phyloP scores from a whole-genome alignment of 2,329 filamentous ascomycete genomes.

The Aspergillus unguis region DNA sequence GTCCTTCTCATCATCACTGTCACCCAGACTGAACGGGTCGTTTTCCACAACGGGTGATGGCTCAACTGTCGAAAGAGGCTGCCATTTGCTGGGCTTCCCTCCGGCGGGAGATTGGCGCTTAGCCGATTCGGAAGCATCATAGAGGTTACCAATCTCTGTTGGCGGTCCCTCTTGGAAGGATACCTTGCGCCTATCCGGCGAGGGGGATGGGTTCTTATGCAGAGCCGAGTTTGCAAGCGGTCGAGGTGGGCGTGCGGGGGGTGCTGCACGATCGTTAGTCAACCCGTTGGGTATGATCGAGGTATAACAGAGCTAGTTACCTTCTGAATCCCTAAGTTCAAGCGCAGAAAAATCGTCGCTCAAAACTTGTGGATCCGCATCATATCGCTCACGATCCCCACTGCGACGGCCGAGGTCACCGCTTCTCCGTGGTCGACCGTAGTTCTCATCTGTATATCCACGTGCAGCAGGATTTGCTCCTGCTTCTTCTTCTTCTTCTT shows the following conservation, averaged over 20 bases:
- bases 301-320: constrained; percentile 29
- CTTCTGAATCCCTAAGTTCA: constrained; percentile 61
- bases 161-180: constrained; percentile 62
- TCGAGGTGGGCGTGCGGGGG: constrained; percentile 56
- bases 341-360: constrained; percentile 79
- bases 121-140: constrained; percentile 59
- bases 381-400: constrained; percentile 86
- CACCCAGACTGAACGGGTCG: constrained; percentile 93
- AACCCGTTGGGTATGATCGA: not conserved
- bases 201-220: constrained; percentile 67
- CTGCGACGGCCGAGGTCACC: constrained; percentile 67
- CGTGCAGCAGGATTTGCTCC: constrained; percentile 39
- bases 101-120: constrained; percentile 51
- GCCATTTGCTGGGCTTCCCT: constrained; percentile 88
- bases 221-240: constrained; percentile 73
- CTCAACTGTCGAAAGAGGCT: constrained; percentile 81
- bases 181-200: constrained; percentile 52
- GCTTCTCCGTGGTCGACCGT: constrained; percentile 55
- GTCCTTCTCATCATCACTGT: constrained; percentile 90
- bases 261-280: constrained; percentile 39
- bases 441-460: constrained; percentile 34
- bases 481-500: constrained; percentile 63
- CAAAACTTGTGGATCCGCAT: constrained; percentile 87
- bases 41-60: constrained; percentile 83
- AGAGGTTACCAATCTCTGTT: constrained; percentile 75